Percentiles rank a stretch among this genome's conserved stretches.
phyloP scores from a whole-genome alignment of 2,329 filamentous ascomycete species.

The Beauveria pseudobassiana region DNA sequence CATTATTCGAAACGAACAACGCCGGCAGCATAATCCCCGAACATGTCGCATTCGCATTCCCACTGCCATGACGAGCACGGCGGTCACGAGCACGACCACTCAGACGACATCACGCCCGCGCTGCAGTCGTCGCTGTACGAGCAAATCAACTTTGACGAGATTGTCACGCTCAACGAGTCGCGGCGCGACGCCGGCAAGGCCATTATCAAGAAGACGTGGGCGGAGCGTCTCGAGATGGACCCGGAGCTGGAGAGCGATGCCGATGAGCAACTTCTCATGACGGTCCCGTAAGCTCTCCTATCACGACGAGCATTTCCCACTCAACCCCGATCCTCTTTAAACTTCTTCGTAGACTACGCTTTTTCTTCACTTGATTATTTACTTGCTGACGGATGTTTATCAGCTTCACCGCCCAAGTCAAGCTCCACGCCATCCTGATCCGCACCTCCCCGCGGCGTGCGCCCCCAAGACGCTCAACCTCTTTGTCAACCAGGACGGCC shows the following conservation, averaged over 20 bases:
- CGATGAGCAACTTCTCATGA: conserved; percentile 91
- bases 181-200: conserved; percentile 58
- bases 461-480: conserved; percentile 81
- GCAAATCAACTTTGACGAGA: conserved; percentile 81
- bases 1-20: neutral
- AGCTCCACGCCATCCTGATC: conserved; percentile 81
- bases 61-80: conserved; percentile 46
- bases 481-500: conserved; percentile 76
- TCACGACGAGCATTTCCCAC: neutral
- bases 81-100: conserved; percentile 68
- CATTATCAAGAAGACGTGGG: conserved; percentile 87
- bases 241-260: conserved; percentile 79
- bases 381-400: neutral
- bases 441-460: conserved; percentile 63
- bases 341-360: neutral
- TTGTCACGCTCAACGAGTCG: conserved; percentile 80
- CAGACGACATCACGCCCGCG: conserved; percentile 85
- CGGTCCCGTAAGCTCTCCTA: conserved; percentile 62
- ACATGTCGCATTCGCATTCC: conserved; percentile 29
- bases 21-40: neutral
- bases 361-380: neutral
- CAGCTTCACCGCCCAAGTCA: conserved; percentile 89
- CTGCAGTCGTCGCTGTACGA: conserved; percentile 86
- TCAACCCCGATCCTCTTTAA: neutral
- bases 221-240: conserved; percentile 60